A percentile compares a stretch with the other conserved stretches of the same genome.
Conservation (phyloP, 768 basidiomycete species). For the Hypholoma fasciculare region DNA sequence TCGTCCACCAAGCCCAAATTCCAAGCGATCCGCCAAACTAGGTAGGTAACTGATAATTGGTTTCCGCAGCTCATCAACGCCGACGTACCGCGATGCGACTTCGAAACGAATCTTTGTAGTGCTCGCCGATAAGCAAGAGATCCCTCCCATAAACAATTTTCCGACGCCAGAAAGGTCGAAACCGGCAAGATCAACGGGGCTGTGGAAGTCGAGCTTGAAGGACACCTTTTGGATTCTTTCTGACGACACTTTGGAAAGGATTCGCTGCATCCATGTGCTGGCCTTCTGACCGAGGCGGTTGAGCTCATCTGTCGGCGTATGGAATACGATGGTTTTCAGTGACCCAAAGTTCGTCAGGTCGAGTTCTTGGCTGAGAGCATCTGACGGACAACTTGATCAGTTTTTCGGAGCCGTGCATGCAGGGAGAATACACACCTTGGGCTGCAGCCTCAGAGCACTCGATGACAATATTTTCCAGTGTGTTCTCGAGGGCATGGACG, state of each 20-base stretch:
- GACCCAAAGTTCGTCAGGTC: background rate
- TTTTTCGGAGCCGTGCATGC: too few species aligned
- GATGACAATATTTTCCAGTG: background rate
- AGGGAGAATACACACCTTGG: background rate
- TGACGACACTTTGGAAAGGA: background rate
- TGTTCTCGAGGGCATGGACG: background rate
- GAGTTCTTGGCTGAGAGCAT: background rate
- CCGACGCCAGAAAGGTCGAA: background rate
- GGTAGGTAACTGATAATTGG: background rate
- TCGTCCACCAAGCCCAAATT: background rate
- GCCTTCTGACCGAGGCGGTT: background rate
- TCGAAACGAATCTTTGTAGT: background rate
- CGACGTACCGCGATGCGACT: background rate
- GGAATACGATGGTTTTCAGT: background rate
- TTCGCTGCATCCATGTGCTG: constrained; percentile 1
- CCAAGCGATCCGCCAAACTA: background rate
- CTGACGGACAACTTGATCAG: background rate
- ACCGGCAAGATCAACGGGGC: background rate
- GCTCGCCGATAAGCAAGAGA: background rate
- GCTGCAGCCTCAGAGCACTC: background rate
- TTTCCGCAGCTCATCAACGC: background rate
- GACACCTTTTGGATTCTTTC: background rate
- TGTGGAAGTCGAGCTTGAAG: background rate
- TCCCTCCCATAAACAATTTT: background rate
- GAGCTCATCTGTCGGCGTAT: background rate